phyloP scores from a whole-genome alignment of 1,284 basidiomycete genomes.

The Puccinia polysora region DNA sequence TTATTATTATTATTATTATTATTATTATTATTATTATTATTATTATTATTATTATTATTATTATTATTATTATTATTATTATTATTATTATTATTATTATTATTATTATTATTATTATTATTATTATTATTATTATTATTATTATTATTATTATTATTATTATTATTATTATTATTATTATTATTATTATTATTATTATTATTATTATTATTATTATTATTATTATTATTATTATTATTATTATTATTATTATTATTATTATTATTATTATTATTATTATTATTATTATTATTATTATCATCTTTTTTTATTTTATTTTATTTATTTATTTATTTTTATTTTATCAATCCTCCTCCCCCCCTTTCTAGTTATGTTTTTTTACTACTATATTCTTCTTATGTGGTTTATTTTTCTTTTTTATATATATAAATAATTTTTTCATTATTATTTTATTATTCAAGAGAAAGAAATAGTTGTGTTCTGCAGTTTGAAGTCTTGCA shows the following conservation, averaged over 20 bases:
- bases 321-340: neutral
- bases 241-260: neutral
- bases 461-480: too few species aligned
- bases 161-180: neutral
- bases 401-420: too few species aligned
- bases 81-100: neutral
- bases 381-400: too few species aligned
- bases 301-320: neutral
- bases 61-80: neutral
- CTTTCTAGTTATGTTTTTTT: too few species aligned
- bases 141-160: neutral
- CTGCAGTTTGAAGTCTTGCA: too few species aligned
- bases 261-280: neutral
- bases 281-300: neutral
- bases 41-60: neutral
- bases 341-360: too few species aligned
- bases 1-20: neutral
- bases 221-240: neutral
- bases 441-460: too few species aligned
- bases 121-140: neutral
- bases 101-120: neutral
- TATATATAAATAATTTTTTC: neutral
- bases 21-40: neutral
- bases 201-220: neutral
- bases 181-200: neutral